Percentiles rank a stretch among this genome's conserved stretches.
phyloP scores from a whole-genome alignment of 306 rosid genomes.

The Castanopsis chinensis region DNA sequence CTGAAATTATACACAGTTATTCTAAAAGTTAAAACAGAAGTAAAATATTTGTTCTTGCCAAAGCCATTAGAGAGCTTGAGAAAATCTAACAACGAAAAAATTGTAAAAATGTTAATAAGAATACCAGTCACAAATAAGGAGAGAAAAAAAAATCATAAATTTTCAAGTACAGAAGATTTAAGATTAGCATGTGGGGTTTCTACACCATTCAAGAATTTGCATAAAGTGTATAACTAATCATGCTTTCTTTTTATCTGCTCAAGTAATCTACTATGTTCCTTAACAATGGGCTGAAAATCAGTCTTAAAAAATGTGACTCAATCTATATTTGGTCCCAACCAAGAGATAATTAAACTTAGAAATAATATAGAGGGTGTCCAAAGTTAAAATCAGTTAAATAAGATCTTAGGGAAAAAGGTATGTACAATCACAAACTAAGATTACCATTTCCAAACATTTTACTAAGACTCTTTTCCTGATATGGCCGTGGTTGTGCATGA shows the following conservation, averaged over 20 bases:
- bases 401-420: slow-evolving; percentile 1
- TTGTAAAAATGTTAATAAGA: not conserved
- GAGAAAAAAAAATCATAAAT: not conserved
- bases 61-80: not conserved
- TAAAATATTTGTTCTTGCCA: not conserved
- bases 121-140: not conserved
- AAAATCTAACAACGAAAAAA: not conserved
- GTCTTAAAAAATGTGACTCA: not conserved
- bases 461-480: slow-evolving; percentile 98
- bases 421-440: slow-evolving; percentile 14
- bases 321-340: slow-evolving; percentile 1
- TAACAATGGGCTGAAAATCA: not conserved
- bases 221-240: not conserved
- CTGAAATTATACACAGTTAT: slow-evolving; percentile 7
- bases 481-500: slow-evolving; percentile 96
- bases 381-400: slow-evolving; percentile 11
- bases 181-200: not conserved
- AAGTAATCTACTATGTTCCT: not conserved
- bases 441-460: slow-evolving; percentile 99
- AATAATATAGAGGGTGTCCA: not conserved
- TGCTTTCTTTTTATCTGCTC: not conserved
- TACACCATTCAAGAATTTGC: not conserved
- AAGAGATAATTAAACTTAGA: not conserved
- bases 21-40: not conserved
- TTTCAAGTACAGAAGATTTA: not conserved